Conservation (phyloP, 768 basidiomycete species). For the Panaeolus papilionaceus region DNA sequence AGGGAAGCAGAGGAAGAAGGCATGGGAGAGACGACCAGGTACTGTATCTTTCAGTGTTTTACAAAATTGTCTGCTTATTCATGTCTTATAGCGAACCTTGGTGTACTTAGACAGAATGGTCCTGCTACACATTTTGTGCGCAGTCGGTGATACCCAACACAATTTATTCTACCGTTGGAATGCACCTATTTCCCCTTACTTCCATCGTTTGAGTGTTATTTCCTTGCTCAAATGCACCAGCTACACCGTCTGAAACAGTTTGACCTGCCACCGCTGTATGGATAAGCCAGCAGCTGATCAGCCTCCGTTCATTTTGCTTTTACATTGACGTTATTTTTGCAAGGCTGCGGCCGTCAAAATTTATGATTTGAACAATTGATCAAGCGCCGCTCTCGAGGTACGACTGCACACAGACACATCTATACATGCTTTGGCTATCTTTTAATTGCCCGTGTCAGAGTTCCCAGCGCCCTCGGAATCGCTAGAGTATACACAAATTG, state of each 20-base stretch:
- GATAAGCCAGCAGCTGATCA: no score
- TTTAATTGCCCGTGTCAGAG: no score
- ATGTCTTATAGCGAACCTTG: conserved; percentile 53
- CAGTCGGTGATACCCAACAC: conserved; percentile 27
- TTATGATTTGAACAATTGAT: no score
- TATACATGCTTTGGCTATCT: no score
- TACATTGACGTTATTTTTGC: no score
- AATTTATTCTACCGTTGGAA: neutral
- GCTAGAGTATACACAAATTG: no score
- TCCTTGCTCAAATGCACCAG: neutral
- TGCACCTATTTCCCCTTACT: neutral
- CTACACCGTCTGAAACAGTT: neutral
- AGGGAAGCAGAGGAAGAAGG: conserved; percentile 41
- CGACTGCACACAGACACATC: no score
- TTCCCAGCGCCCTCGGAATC: no score
- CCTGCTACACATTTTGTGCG: conserved; percentile 62
- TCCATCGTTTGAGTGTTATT: neutral
- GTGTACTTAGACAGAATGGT: conserved; percentile 56
- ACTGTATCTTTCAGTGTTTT: conserved; percentile 23
- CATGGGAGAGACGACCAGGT: conserved; percentile 71
- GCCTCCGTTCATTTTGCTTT: no score
- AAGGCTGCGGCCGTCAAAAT: no score
- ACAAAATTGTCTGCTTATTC: neutral
- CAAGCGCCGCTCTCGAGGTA: no score
- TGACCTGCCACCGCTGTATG: no score